phyloP scores from a whole-genome alignment of 192 early-diverging fungal species.

The Coemansia sp. region DNA sequence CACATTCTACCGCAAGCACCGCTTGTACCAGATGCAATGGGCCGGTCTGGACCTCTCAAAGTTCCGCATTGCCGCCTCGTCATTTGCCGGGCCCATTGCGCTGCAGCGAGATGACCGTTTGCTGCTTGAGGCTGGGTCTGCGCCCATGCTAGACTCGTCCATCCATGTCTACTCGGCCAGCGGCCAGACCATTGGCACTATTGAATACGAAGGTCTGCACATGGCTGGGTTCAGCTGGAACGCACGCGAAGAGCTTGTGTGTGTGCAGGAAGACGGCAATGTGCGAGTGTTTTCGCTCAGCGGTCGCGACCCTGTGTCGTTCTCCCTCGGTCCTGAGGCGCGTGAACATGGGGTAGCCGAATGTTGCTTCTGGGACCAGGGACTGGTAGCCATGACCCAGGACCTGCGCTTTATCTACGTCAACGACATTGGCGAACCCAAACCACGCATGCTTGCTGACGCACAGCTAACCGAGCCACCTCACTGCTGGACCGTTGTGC shows the following conservation, averaged over 20 bases:
- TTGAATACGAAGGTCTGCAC: conserved; percentile 88
- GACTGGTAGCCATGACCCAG: conserved; percentile 87
- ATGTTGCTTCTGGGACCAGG: conserved; percentile 86
- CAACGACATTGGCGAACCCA: conserved; percentile 82
- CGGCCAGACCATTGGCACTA: conserved; percentile 80
- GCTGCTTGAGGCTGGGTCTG: conserved; percentile 70
- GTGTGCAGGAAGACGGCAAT: conserved; percentile 82
- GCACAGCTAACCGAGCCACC: conserved; percentile 66
- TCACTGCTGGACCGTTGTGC: conserved; percentile 84
- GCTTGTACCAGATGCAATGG: conserved; percentile 89
- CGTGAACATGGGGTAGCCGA: conserved; percentile 79
- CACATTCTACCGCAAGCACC: conserved; percentile 63
- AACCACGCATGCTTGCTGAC: conserved; percentile 75
- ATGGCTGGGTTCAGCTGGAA: conserved; percentile 96
- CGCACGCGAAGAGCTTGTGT: conserved; percentile 78
- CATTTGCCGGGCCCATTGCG: conserved; percentile 93
- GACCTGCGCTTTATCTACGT: conserved; percentile 80
- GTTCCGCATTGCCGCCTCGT: conserved; percentile 78
- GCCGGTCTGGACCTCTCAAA: conserved; percentile 82
- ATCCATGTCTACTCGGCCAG: conserved; percentile 85
- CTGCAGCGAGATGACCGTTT: conserved; percentile 90
- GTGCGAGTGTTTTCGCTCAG: conserved; percentile 80
- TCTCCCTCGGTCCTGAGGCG: conserved; percentile 62
- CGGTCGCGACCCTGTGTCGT: conserved; percentile 63
- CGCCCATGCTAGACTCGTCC: conserved; percentile 71